Percentiles rank a stretch among this genome's conserved stretches.
Conservation (phyloP, 2,329 filamentous ascomycete genomes). For the Neonectria faginata region DNA sequence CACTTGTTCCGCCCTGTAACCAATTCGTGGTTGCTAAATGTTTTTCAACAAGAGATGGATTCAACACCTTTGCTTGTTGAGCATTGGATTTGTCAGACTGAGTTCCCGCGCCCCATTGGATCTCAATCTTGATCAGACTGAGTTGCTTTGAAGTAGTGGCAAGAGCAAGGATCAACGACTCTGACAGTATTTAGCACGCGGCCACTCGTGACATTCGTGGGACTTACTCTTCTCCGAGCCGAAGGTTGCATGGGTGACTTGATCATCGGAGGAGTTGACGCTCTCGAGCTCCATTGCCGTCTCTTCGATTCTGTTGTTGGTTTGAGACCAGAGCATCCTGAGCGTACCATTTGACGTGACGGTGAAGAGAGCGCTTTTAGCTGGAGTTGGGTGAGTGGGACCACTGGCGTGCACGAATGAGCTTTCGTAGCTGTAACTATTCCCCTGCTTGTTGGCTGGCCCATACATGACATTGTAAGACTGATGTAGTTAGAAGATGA, state of each 20-base stretch:
- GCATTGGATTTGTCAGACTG: constrained; percentile 67
- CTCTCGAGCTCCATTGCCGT: constrained; percentile 79
- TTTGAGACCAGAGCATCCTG: constrained; percentile 82
- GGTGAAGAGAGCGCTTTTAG: constrained; percentile 80
- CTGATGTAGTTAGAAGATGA: constrained; percentile 29
- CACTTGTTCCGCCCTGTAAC: constrained; percentile 61
- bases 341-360: constrained; percentile 80
- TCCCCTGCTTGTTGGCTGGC: constrained; percentile 71
- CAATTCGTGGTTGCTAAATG: constrained; percentile 70
- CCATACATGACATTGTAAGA: constrained; percentile 64
- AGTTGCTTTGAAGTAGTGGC: constrained; percentile 79
- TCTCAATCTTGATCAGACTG: constrained; percentile 77
- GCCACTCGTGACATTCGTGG: not conserved
- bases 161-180: constrained; percentile 72
- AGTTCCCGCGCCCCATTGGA: constrained; percentile 73
- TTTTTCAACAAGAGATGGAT: constrained; percentile 65
- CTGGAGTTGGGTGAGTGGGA: constrained; percentile 77
- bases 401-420: constrained; percentile 74
- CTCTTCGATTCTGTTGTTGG: constrained; percentile 78
- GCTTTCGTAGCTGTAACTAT: constrained; percentile 76
- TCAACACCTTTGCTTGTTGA: constrained; percentile 60
- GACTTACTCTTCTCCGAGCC: constrained; percentile 77
- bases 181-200: constrained; percentile 49
- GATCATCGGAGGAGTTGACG: constrained; percentile 76
- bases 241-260: constrained; percentile 84